These are phyloP conservation scores for Pythium guiyangense DNA, from an alignment of 352 stramenopile genomes.

Conservation along the genomic window DNA sequence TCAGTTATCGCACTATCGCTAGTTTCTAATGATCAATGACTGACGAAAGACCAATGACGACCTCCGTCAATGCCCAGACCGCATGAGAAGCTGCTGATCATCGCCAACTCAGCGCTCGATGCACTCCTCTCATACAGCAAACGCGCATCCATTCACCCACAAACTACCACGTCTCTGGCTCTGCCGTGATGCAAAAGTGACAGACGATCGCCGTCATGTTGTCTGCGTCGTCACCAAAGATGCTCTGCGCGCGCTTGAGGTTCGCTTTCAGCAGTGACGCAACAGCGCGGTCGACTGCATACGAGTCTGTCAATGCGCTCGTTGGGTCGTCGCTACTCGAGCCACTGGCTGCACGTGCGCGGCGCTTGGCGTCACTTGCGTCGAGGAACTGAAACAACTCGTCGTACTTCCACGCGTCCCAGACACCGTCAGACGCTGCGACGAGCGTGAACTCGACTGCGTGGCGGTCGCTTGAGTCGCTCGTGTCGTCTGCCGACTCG, in stretches of 20 bases:
- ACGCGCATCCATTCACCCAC: too few species aligned
- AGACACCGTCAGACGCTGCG: constrained; percentile 80
- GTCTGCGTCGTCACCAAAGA: constrained; percentile 82
- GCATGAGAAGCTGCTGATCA: too few species aligned
- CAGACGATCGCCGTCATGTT: constrained; percentile 74
- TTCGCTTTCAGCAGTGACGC: constrained; percentile 60
- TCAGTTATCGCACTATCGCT: background rate
- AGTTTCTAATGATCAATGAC: too few species aligned
- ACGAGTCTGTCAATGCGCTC: background rate
- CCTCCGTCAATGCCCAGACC: too few species aligned
- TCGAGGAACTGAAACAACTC: constrained; percentile 53
- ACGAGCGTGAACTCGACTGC: constrained; percentile 45
- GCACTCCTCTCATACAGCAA: too few species aligned
- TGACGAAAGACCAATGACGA: too few species aligned
- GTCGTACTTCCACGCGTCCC: constrained; percentile 88
- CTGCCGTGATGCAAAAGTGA: background rate
- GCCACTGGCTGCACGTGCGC: background rate
- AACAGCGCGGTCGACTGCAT: constrained; percentile 25
- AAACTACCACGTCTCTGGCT: too few species aligned
- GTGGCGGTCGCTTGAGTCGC: background rate
- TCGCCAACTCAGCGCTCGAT: too few species aligned
- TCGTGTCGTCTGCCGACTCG: background rate
- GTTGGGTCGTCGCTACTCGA: background rate
- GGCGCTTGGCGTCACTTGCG: constrained; percentile 1
- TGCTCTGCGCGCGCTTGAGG: constrained; percentile 38